A percentile compares a stretch with the other conserved stretches of the same genome.
phyloP scores from a whole-genome alignment of 2,329 filamentous ascomycete genomes.

The Ustulina deusta region DNA sequence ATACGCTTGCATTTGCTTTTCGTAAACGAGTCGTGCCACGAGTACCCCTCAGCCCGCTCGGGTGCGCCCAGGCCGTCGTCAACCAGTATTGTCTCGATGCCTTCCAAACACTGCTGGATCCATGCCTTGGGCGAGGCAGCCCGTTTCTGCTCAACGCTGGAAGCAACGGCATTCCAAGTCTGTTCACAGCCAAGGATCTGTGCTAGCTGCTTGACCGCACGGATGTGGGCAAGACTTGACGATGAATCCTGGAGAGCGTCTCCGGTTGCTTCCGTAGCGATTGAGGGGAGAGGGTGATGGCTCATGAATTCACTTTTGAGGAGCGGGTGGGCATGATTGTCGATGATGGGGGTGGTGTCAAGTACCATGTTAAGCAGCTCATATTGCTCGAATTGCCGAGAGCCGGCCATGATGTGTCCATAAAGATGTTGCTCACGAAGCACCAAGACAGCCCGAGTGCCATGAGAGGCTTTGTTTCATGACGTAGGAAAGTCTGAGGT shows the following conservation, averaged over 20 bases:
- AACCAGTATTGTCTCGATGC: slow-evolving; percentile 80
- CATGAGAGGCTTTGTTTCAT: too few species aligned
- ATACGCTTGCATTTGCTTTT: slow-evolving; percentile 76
- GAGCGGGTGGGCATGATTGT: slow-evolving; percentile 79
- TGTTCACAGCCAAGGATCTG: slow-evolving; percentile 71
- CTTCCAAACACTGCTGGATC: slow-evolving; percentile 73
- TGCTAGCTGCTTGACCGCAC: slow-evolving; percentile 76
- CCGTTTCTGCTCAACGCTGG: slow-evolving; percentile 57
- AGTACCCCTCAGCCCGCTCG: slow-evolving; percentile 68
- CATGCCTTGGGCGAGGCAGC: slow-evolving; percentile 65
- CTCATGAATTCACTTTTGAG: slow-evolving; percentile 64
- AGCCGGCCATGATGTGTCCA: too few species aligned
- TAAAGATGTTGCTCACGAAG: too few species aligned
- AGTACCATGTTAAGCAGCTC: slow-evolving; percentile 44
- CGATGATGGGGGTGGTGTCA: slow-evolving; percentile 72
- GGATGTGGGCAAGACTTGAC: slow-evolving; percentile 75
- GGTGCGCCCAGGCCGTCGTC: slow-evolving; percentile 77
- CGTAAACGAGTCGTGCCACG: slow-evolving; percentile 75
- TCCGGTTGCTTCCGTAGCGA: slow-evolving; percentile 79
- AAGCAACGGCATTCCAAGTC: slow-evolving; percentile 69
- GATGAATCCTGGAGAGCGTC: slow-evolving; percentile 72
- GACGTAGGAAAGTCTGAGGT: too few species aligned
- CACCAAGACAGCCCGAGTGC: too few species aligned
- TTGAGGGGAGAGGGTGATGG: slow-evolving; percentile 65
- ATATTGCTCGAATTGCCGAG: too few species aligned